A percentile compares a stretch with the other conserved stretches of the same genome.
Evolutionary conservation across 129 eudicot genomes (phyloP).

Genomic region (Sambucus nigra): DNA sequence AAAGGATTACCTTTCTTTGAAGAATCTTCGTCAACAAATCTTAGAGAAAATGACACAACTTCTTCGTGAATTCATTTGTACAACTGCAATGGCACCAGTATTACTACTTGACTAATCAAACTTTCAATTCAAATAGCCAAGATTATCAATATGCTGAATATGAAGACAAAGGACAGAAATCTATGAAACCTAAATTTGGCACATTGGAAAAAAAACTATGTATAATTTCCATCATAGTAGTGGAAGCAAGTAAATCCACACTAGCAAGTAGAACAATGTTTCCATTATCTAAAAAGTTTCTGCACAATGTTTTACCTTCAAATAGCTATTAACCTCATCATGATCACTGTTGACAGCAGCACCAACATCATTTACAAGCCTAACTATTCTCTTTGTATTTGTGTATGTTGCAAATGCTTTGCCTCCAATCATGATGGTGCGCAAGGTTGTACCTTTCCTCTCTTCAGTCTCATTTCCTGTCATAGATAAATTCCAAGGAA

Average conservation of each 20-base stretch:
- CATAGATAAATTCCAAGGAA: constrained; percentile 7
- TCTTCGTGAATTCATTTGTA: too few species aligned
- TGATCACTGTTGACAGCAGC: constrained; percentile 90
- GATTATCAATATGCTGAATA: too few species aligned
- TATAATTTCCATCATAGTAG: background rate
- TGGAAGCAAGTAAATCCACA: background rate
- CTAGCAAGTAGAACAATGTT: background rate
- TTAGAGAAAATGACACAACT: constrained; percentile 22
- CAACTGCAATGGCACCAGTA: too few species aligned
- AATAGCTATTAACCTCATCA: constrained; percentile 68
- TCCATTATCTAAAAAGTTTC: background rate
- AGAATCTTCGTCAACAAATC: constrained; percentile 77
- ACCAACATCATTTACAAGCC: constrained; percentile 95
- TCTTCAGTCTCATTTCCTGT: constrained; percentile 96
- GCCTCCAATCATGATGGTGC: constrained; percentile 99
- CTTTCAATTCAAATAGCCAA: too few species aligned
- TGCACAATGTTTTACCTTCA: constrained; percentile 49
- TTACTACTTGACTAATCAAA: too few species aligned
- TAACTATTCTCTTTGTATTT: constrained; percentile 95
- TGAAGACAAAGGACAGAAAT: background rate
- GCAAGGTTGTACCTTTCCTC: constrained; percentile 65
- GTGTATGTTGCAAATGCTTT: constrained; percentile 98
- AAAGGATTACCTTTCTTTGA: constrained; percentile 82
- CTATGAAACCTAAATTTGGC: too few species aligned
- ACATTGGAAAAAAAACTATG: background rate